Conservation (phyloP, 805 yeast species). For the Saccharomycopsis oosterbeekiorum region DNA sequence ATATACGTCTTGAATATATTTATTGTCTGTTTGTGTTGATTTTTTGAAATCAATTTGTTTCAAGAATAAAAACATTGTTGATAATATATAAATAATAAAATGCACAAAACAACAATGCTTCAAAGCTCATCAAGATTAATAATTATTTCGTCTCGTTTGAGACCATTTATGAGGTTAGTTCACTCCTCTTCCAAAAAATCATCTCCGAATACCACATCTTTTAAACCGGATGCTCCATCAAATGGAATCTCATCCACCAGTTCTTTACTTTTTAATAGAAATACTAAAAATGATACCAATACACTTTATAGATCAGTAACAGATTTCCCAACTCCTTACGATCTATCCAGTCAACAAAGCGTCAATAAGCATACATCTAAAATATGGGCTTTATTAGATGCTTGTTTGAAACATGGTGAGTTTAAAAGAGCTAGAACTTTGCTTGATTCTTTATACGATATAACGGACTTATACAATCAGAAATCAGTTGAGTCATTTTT, state of each 20-base stretch:
- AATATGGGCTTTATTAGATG: slow-evolving; percentile 70
- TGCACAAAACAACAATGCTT: not conserved
- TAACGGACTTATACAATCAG: slow-evolving; percentile 28
- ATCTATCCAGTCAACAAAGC: not conserved
- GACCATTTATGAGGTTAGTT: not conserved
- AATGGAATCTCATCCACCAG: not conserved
- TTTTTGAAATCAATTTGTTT: not conserved
- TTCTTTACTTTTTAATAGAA: not conserved
- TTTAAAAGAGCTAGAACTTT: slow-evolving; percentile 62
- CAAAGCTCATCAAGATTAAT: not conserved
- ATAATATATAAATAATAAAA: too few relatives aligned
- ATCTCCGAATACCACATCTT: not conserved
- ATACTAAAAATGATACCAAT: not conserved
- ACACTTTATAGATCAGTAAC: not conserved
- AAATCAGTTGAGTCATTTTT: slow-evolving; percentile 35
- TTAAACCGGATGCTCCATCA: not conserved
- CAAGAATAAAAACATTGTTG: too few relatives aligned
- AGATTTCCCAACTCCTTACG: not conserved
- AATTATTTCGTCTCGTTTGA: not conserved
- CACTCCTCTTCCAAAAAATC: not conserved
- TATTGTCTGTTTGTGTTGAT: not conserved
- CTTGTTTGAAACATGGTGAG: slow-evolving; percentile 58
- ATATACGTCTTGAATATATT: not conserved
- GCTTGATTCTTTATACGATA: slow-evolving; percentile 48
- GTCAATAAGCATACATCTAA: slow-evolving; percentile 25